Evolutionary conservation across 75 land plant genomes (phyloP).

Genomic region (Sequoia sempervirens): DNA sequence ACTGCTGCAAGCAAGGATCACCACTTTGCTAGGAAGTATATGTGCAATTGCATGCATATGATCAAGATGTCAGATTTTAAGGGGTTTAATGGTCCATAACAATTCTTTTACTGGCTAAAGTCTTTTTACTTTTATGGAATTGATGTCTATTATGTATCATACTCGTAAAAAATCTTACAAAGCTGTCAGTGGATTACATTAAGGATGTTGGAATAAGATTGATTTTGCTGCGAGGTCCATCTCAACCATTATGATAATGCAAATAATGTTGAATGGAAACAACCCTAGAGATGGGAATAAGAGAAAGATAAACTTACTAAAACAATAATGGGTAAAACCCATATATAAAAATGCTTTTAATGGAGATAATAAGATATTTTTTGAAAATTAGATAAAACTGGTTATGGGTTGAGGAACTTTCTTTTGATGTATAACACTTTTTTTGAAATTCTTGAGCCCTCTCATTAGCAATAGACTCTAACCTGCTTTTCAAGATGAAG

Average conservation of each 20-base stretch:
- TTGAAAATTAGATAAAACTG: no score
- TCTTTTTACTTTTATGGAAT: background rate
- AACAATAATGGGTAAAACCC: background rate
- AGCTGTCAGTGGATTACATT: background rate
- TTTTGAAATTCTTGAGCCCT: background rate
- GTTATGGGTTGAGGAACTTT: background rate
- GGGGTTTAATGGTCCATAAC: background rate
- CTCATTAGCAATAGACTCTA: background rate
- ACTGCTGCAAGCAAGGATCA: background rate
- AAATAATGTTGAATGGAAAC: no score
- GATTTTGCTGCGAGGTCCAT: background rate
- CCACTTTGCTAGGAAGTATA: background rate
- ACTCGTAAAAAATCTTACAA: background rate
- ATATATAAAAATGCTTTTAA: background rate
- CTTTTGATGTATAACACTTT: background rate
- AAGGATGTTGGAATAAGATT: background rate
- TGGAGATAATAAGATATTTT: background rate
- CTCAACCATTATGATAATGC: background rate
- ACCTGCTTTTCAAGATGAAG: background rate
- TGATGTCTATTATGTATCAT: background rate
- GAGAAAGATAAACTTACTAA: no score
- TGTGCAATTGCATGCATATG: background rate
- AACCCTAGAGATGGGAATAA: background rate
- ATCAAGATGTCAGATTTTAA: background rate
- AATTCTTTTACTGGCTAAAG: background rate